phyloP scores from a whole-genome alignment of 2,329 filamentous ascomycete genomes.

The Ascochyta koolunga region DNA sequence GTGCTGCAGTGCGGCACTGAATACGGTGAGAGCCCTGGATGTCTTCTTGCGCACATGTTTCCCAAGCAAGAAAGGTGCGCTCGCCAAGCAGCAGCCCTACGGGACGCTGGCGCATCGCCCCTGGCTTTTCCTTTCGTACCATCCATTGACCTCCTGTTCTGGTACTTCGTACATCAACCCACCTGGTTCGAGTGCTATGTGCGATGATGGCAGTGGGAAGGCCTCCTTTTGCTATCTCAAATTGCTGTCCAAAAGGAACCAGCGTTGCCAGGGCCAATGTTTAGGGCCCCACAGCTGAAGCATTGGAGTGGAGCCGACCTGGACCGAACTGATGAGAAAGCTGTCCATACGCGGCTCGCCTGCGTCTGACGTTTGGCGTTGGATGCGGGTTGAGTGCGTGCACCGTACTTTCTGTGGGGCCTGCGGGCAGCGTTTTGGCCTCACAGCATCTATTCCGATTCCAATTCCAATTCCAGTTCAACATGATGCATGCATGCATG shows the following conservation, averaged over 20 bases:
- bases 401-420: constrained; percentile 11
- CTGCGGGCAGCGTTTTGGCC: constrained; percentile 3
- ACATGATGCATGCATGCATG: constrained; percentile 3
- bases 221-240: background rate
- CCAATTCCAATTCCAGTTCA: constrained; percentile 5
- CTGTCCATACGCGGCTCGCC: background rate
- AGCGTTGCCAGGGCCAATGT: background rate
- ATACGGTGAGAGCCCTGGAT: too few species aligned
- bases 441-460: constrained; percentile 1
- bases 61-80: constrained; percentile 6
- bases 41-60: constrained; percentile 1
- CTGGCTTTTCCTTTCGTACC: background rate
- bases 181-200: background rate
- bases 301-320: background rate
- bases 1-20: too few species aligned
- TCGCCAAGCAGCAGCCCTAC: constrained; percentile 10
- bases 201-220: background rate
- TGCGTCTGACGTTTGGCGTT: background rate
- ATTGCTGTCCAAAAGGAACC: background rate
- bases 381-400: background rate
- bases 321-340: constrained; percentile 3
- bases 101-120: background rate
- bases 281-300: background rate
- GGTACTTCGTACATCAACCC: constrained; percentile 6
- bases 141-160: constrained; percentile 13